Percentiles rank a stretch among this genome's conserved stretches.
These are phyloP conservation scores for Nadsonia commutata DNA, from an alignment of 1,139 yeast species.

Conservation along the genomic window DNA sequence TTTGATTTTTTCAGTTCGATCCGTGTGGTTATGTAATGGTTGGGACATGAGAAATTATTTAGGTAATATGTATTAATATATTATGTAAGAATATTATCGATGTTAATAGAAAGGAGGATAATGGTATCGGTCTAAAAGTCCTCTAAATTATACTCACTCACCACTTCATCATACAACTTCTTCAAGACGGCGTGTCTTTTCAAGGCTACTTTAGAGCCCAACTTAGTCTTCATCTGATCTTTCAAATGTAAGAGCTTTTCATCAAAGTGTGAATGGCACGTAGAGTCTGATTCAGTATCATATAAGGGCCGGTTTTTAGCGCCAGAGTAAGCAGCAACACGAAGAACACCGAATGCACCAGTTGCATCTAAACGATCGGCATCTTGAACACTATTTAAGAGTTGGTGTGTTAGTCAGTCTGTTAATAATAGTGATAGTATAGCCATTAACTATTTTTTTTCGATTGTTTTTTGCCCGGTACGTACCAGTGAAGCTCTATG, in stretches of 20 bases:
- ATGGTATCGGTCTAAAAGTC: conserved; percentile 4
- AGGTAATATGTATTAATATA: too few species aligned
- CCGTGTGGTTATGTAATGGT: background rate
- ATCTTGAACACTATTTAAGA: conserved; percentile 20
- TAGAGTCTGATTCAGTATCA: background rate
- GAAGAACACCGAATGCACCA: conserved; percentile 24
- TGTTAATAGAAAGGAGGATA: too few species aligned
- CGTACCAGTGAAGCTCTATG: conserved; percentile 19
- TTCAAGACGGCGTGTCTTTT: conserved; percentile 18
- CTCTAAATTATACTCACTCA: conserved; percentile 9
- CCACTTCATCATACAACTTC: conserved; percentile 11
- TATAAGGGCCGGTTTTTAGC: conserved; percentile 16
- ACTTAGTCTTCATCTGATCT: conserved; percentile 19
- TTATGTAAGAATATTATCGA: too few species aligned
- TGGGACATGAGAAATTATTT: too few species aligned
- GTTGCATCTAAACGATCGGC: conserved; percentile 28
- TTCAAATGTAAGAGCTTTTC: conserved; percentile 20
- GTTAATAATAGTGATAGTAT: background rate
- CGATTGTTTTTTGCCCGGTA: too few species aligned
- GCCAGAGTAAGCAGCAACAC: conserved; percentile 23
- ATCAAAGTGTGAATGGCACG: conserved; percentile 17
- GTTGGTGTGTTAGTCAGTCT: too few species aligned
- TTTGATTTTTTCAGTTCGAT: background rate
- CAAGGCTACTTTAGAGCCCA: conserved; percentile 17
- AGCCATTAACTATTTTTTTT: too few species aligned